phyloP scores from a whole-genome alignment of 768 basidiomycete genomes.

The Podaxis sp. region DNA sequence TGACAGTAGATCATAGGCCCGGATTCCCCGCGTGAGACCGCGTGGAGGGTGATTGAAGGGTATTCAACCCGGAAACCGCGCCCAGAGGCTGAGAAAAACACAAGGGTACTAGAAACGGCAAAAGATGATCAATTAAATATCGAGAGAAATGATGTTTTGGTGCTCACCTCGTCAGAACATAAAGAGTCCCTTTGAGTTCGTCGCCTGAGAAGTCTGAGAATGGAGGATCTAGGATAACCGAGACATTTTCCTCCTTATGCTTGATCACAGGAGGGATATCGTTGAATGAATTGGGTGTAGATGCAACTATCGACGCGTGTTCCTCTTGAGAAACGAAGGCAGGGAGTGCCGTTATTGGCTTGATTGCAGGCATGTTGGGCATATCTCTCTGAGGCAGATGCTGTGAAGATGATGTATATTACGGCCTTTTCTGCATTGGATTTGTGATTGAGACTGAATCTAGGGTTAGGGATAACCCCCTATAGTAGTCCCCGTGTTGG shows the following conservation, averaged over 20 bases:
- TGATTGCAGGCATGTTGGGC: constrained; percentile 36
- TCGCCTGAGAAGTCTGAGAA: constrained; percentile 58
- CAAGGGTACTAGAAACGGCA: constrained; percentile 48
- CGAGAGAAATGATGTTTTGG: neutral
- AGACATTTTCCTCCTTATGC: constrained; percentile 71
- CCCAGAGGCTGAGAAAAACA: constrained; percentile 70
- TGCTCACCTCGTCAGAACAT: constrained; percentile 80
- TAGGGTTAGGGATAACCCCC: constrained; percentile 2
- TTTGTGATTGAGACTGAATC: neutral
- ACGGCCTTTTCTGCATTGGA: neutral
- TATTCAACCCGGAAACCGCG: constrained; percentile 84
- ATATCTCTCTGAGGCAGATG: neutral
- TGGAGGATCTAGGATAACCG: constrained; percentile 67
- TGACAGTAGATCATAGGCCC: constrained; percentile 89
- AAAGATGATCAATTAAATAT: constrained; percentile 8
- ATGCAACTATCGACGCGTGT: constrained; percentile 62
- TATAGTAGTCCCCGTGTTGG: neutral
- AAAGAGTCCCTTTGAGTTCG: constrained; percentile 63
- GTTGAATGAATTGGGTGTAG: constrained; percentile 81
- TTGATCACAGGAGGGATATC: constrained; percentile 83
- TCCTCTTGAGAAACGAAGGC: constrained; percentile 53
- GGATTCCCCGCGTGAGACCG: constrained; percentile 70
- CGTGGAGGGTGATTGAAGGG: constrained; percentile 90
- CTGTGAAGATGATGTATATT: neutral
- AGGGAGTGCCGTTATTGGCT: constrained; percentile 34